Percentiles rank a stretch among this genome's conserved stretches.
phyloP scores from a whole-genome alignment of 495 filamentous ascomycete genomes.

The Pyrenopolyporus hunteri region DNA sequence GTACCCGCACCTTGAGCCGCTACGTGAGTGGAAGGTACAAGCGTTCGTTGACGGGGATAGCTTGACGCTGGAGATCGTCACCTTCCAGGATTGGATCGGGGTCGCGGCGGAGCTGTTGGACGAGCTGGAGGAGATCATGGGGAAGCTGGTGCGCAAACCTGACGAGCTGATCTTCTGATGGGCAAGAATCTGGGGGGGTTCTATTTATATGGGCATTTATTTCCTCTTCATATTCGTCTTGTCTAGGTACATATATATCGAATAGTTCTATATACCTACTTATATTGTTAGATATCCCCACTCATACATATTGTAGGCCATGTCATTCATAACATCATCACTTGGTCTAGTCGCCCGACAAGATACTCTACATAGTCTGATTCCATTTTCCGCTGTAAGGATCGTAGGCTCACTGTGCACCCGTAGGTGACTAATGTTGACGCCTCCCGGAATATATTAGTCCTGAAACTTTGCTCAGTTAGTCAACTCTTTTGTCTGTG shows the following conservation, averaged over 20 bases:
- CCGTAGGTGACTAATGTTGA: too few species aligned
- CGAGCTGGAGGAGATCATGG: slow-evolving; percentile 42
- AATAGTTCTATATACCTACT: too few species aligned
- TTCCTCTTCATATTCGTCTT: background rate
- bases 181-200: background rate
- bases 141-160: slow-evolving; percentile 40
- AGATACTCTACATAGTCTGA: too few species aligned
- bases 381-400: too few species aligned
- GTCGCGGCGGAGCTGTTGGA: slow-evolving; percentile 45
- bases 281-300: too few species aligned
- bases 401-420: too few species aligned
- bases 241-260: background rate
- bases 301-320: too few species aligned
- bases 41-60: slow-evolving; percentile 48
- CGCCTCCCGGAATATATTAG: too few species aligned
- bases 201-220: background rate
- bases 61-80: slow-evolving; percentile 52
- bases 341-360: too few species aligned
- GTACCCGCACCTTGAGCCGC: slow-evolving; percentile 51
- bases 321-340: too few species aligned
- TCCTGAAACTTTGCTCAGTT: too few species aligned
- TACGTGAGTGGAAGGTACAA: slow-evolving; percentile 56
- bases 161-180: slow-evolving; percentile 21
- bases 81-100: slow-evolving; percentile 49
- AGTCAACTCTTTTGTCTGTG: too few species aligned